phyloP scores from a whole-genome alignment of 345 rosid genomes.

The Trapa incisa region DNA sequence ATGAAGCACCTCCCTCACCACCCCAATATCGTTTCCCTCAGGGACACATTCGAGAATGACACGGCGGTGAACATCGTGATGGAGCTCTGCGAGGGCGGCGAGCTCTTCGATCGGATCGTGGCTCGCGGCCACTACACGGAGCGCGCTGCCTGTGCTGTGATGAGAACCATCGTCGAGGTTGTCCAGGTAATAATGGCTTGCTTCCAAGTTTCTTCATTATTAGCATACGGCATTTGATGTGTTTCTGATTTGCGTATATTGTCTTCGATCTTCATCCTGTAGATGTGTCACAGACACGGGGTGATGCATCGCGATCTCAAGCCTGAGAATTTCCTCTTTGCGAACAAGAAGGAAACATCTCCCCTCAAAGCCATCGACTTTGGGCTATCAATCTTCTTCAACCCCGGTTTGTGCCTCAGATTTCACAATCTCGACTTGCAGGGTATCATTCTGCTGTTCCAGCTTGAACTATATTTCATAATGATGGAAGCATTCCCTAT shows the following conservation, averaged over 20 bases:
- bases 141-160: constrained; percentile 70
- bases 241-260: neutral
- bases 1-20: constrained; percentile 76
- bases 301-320: constrained; percentile 86
- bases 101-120: constrained; percentile 79
- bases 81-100: constrained; percentile 92
- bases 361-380: constrained; percentile 72
- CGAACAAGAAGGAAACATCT: constrained; percentile 69
- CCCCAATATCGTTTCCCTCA: constrained; percentile 60
- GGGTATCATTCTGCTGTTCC: neutral
- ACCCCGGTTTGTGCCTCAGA: constrained; percentile 42
- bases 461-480: neutral
- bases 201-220: neutral
- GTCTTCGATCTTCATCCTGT: constrained; percentile 3
- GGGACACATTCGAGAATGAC: constrained; percentile 68
- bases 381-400: constrained; percentile 70
- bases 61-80: constrained; percentile 74
- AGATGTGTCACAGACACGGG: constrained; percentile 74
- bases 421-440: neutral
- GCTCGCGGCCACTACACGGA: constrained; percentile 88
- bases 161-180: constrained; percentile 74
- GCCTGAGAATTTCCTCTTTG: constrained; percentile 82
- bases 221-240: neutral
- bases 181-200: constrained; percentile 42
- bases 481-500: neutral